phyloP scores from a whole-genome alignment of 768 basidiomycete genomes.

The Mycena epipterygia region DNA sequence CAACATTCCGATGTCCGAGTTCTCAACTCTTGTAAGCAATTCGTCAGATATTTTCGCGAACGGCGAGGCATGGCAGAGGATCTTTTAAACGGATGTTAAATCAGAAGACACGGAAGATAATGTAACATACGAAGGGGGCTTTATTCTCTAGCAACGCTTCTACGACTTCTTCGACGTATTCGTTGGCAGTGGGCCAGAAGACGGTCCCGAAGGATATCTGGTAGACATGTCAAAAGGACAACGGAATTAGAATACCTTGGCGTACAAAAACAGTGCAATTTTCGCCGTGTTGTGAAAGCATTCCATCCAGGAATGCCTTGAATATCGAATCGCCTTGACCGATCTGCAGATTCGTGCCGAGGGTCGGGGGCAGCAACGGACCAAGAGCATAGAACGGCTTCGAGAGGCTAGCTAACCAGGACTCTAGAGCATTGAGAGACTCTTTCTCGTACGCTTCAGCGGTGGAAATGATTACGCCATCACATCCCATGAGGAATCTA shows the following conservation, averaged over 20 bases:
- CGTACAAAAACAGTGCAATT: constrained; percentile 1
- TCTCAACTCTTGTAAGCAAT: neutral
- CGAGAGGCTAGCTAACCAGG: neutral
- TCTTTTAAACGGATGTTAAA: neutral
- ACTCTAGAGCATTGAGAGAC: neutral
- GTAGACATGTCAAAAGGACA: neutral
- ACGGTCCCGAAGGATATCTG: constrained; percentile 23
- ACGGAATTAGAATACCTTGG: neutral
- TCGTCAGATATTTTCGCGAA: constrained; percentile 5
- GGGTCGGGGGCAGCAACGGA: neutral
- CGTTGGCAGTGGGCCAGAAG: constrained; percentile 10
- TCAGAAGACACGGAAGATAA: neutral
- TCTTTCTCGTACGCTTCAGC: constrained; percentile 8
- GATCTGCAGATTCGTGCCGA: neutral
- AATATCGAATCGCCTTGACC: neutral
- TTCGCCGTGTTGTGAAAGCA: neutral
- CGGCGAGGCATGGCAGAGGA: constrained; percentile 20
- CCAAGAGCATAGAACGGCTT: constrained; percentile 16
- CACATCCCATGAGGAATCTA: neutral
- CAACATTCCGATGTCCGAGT: neutral
- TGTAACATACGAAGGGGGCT: constrained; percentile 4
- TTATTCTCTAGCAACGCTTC: constrained; percentile 17
- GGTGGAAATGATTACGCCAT: neutral
- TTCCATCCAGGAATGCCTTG: constrained; percentile 1
- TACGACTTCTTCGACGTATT: constrained; percentile 4